These are phyloP conservation scores for Metschnikowia cerradonensis DNA, from an alignment of 805 yeast genomes.

Conservation along the genomic window DNA sequence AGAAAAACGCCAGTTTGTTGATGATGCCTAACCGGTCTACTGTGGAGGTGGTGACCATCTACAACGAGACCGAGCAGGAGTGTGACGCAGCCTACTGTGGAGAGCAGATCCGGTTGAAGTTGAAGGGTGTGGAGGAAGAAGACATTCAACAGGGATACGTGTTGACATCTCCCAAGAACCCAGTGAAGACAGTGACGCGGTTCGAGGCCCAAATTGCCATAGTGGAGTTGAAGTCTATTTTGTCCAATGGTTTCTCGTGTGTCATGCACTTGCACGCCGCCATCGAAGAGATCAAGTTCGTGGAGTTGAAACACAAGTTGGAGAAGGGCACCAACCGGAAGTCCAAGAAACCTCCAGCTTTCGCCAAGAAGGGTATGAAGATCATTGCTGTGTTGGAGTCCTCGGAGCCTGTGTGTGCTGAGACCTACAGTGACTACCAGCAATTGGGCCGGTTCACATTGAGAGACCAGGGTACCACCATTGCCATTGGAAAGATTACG, in stretches of 20 bases:
- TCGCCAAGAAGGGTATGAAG: constrained; percentile 98
- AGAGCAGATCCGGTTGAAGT: constrained; percentile 91
- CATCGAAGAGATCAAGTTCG: constrained; percentile 86
- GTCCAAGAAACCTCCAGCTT: constrained; percentile 95
- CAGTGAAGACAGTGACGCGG: constrained; percentile 84
- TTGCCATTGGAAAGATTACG: constrained; percentile 97
- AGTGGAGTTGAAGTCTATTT: constrained; percentile 90
- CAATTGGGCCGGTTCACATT: constrained; percentile 97
- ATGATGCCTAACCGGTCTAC: constrained; percentile 88
- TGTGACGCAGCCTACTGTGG: constrained; percentile 89
- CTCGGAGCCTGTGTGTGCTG: constrained; percentile 86
- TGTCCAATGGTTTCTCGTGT: constrained; percentile 94
- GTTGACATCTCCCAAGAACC: constrained; percentile 77
- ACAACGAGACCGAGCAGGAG: constrained; percentile 94
- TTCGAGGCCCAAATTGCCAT: constrained; percentile 97
- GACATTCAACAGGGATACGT: constrained; percentile 91
- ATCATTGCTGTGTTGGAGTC: constrained; percentile 88
- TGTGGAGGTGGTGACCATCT: constrained; percentile 84
- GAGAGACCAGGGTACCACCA: constrained; percentile 97
- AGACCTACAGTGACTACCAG: constrained; percentile 86
- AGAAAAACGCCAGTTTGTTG: constrained; percentile 68
- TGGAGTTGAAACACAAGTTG: constrained; percentile 81
- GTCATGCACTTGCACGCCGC: constrained; percentile 99
- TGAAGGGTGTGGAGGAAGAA: constrained; percentile 96
- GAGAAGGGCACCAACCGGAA: constrained; percentile 96